Base-by-base conservation (phyloP, 768 basidiomycete species). In the Hebeloma cylindrosporum region DNA sequence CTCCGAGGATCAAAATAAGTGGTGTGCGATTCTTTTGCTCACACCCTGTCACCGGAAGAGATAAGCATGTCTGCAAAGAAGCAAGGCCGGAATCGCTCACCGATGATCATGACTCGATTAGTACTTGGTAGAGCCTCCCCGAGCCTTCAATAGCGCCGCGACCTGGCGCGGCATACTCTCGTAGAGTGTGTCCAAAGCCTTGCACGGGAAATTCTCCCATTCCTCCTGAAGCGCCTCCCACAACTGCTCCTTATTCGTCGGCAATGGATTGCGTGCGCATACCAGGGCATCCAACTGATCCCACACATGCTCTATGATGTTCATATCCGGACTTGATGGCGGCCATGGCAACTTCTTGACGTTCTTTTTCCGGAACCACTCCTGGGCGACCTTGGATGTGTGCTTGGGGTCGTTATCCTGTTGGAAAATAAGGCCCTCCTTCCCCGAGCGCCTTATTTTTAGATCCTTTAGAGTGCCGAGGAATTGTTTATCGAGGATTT, bases 251-350 rank as follows among this genome's bases (percentile, higher is more conserved):
- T 37, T 18, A 34, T 51, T 54, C 3, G n/a, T 21, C 7, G 56
- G 59, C 17, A 46, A 51, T 8, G 52, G 47, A 9, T 56, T 14
- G 3, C 51, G 32, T 2, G 34, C 28, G 6, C 35, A 33, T 13
- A 62, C 21, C 31, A 20, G 35, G 5, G 27, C 7, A 35, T 65
- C 59, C 28, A 66, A 43, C 8, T 61, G 30, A 25, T 50, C 53
- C 66, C 63, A 67, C 11, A 62, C 50, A 56, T 63, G 45, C 49
- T 68, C 60, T 6, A 64, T 58, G 25, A 59, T 61, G 56, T 65
- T 69, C 31, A 68, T 56, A 50, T 70, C 64, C 3, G 64, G 64
- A 23, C 57, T 60, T 17, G 36, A 46, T 2, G 66, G 38, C 3
- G 60, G 59, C 65, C 66, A 71, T 1, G 13, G 10, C 6, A 70